Evolutionary conservation across 2,329 filamentous ascomycete species (phyloP).

Genomic region (Paecilomyces niveus): DNA sequence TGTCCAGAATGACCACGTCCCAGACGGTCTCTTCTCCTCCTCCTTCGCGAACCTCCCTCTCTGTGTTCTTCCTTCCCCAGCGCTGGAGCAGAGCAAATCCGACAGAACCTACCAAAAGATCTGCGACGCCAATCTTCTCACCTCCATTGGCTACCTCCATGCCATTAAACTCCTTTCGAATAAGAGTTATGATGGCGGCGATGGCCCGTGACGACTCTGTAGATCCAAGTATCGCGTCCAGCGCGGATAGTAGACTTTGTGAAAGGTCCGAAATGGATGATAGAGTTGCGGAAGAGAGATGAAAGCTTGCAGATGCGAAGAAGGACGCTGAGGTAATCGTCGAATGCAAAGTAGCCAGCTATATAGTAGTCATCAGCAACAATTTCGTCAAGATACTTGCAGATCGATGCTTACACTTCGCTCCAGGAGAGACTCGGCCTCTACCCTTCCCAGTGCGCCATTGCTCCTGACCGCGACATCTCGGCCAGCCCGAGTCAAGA

Average conservation of each 20-base stretch:
- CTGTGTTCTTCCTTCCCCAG: slow-evolving; percentile 39
- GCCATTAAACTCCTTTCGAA: slow-evolving; percentile 37
- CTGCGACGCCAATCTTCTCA: slow-evolving; percentile 35
- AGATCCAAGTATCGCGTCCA: slow-evolving; percentile 42
- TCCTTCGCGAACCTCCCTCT: slow-evolving; percentile 31
- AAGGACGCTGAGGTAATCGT: slow-evolving; percentile 42
- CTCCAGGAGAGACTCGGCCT: slow-evolving; percentile 40
- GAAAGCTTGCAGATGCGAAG: slow-evolving; percentile 40
- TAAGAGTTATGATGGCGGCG: slow-evolving; percentile 41
- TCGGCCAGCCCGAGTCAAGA: slow-evolving; percentile 36
- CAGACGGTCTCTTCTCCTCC: slow-evolving; percentile 40
- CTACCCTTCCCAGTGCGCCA: slow-evolving; percentile 37
- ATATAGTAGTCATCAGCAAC: slow-evolving; percentile 3
- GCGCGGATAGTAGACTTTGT: slow-evolving; percentile 37
- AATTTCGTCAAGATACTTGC: neutral
- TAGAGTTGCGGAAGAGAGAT: slow-evolving; percentile 38
- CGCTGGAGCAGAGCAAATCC: slow-evolving; percentile 41
- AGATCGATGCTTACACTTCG: slow-evolving; percentile 31
- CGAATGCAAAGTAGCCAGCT: slow-evolving; percentile 38
- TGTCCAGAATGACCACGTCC: slow-evolving; percentile 43
- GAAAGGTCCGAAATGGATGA: slow-evolving; percentile 37
- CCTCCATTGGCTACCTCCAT: slow-evolving; percentile 22
- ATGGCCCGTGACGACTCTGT: slow-evolving; percentile 43
- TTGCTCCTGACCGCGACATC: slow-evolving; percentile 40
- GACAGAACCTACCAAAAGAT: slow-evolving; percentile 37